Evolutionary conservation across 768 basidiomycete genomes (phyloP).

Genomic region (Exsudoporus frostii): DNA sequence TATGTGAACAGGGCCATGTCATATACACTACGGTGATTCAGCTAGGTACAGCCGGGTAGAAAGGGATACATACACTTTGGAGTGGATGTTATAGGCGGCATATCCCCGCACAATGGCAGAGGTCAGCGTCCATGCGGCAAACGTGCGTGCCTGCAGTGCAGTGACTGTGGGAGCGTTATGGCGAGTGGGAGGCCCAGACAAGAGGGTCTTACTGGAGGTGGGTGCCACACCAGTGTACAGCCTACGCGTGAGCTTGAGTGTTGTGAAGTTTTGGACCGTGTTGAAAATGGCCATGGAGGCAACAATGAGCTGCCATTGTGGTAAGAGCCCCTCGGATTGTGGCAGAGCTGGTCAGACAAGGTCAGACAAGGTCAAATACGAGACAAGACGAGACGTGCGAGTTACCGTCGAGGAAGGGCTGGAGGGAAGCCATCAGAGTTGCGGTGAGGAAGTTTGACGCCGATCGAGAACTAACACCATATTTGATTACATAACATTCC

Average conservation of each 20-base stretch:
- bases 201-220: conserved; percentile 34
- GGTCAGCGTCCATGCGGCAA: conserved; percentile 88
- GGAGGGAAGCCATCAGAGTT: conserved; percentile 8
- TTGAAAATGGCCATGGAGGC: conserved; percentile 81
- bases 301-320: conserved; percentile 85
- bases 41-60: background rate
- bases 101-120: conserved; percentile 80
- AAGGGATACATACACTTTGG: conserved; percentile 60
- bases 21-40: conserved; percentile 62
- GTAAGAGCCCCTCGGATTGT: conserved; percentile 64
- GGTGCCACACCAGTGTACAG: conserved; percentile 58
- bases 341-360: conserved; percentile 51
- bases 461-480: conserved; percentile 14
- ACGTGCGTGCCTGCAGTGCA: conserved; percentile 80
- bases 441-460: background rate
- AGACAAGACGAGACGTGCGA: background rate
- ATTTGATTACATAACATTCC: conserved; percentile 30
- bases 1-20: conserved; percentile 87
- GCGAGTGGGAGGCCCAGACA: background rate
- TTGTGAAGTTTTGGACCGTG: conserved; percentile 76
- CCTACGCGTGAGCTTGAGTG: conserved; percentile 70
- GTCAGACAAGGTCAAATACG: conserved; percentile 7
- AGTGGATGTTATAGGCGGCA: conserved; percentile 85
- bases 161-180: conserved; percentile 56
- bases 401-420: conserved; percentile 25